Conservation (phyloP, 495 filamentous ascomycete species). For the Extremus antarcticus region DNA sequence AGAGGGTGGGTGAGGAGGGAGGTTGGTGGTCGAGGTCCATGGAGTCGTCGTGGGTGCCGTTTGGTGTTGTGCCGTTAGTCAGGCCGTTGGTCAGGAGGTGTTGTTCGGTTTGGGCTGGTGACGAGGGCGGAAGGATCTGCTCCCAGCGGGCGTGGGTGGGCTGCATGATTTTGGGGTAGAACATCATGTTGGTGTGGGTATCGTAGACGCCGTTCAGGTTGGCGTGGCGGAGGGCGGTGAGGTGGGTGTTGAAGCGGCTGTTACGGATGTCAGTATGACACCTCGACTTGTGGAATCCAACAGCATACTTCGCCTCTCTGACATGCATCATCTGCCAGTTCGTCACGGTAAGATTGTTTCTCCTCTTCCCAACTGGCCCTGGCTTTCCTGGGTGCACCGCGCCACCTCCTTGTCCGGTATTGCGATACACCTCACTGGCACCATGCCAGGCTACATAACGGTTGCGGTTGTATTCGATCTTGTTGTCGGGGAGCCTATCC, state of each 20-base stretch:
- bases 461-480: slow-evolving; percentile 80
- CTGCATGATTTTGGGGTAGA: slow-evolving; percentile 79
- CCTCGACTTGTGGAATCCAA: slow-evolving; percentile 3
- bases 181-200: slow-evolving; percentile 81
- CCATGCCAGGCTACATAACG: slow-evolving; percentile 98
- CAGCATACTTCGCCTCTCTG: slow-evolving; percentile 74
- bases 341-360: slow-evolving; percentile 80
- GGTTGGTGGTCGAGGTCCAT: slow-evolving; percentile 5
- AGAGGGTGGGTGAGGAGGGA: slow-evolving; percentile 31
- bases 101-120: slow-evolving; percentile 42
- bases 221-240: slow-evolving; percentile 51
- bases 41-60: slow-evolving; percentile 11
- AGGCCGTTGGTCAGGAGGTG: slow-evolving; percentile 4
- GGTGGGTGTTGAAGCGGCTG: slow-evolving; percentile 69
- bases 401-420: slow-evolving; percentile 45
- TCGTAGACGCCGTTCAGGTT: slow-evolving; percentile 76
- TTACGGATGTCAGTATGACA: slow-evolving; percentile 24
- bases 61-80: slow-evolving; percentile 18
- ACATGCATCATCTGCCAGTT: slow-evolving; percentile 98
- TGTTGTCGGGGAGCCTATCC: slow-evolving; percentile 58
- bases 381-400: slow-evolving; percentile 66
- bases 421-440: slow-evolving; percentile 88
- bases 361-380: slow-evolving; percentile 61
- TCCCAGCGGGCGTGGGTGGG: slow-evolving; percentile 79
- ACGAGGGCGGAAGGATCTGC: slow-evolving; percentile 26